These are phyloP conservation scores for Mycena galopus DNA, from an alignment of 768 basidiomycete species.

Conservation along the genomic window DNA sequence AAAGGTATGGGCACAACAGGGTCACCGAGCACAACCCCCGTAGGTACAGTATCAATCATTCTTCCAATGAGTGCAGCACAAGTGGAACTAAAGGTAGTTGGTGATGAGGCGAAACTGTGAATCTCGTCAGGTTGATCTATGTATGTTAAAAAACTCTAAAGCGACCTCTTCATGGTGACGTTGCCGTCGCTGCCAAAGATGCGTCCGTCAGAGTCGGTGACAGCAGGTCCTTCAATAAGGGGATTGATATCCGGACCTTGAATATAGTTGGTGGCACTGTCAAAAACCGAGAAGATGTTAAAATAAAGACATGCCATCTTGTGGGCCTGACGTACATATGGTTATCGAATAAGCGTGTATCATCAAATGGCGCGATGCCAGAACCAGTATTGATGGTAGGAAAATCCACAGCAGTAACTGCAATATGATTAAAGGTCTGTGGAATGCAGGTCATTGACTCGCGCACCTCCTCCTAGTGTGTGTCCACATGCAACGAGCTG, in stretches of 20 bases:
- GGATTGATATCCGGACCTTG: slow-evolving; percentile 24
- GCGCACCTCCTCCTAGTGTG: slow-evolving; percentile 24
- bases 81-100: slow-evolving; percentile 5
- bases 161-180: slow-evolving; percentile 25
- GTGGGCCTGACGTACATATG: slow-evolving; percentile 6
- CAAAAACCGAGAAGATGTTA: neutral
- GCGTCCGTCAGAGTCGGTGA: slow-evolving; percentile 25
- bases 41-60: slow-evolving; percentile 26
- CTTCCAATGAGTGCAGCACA: slow-evolving; percentile 16
- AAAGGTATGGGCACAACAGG: slow-evolving; percentile 26
- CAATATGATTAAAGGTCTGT: neutral
- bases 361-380: slow-evolving; percentile 28
- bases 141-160: neutral
- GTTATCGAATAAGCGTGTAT: slow-evolving; percentile 28
- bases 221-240: slow-evolving; percentile 21
- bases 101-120: slow-evolving; percentile 17
- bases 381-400: slow-evolving; percentile 21
- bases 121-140: neutral
- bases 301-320: neutral
- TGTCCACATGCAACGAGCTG: slow-evolving; percentile 33
- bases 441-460: neutral
- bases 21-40: slow-evolving; percentile 10
- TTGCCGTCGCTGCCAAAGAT: slow-evolving; percentile 35
- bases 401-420: slow-evolving; percentile 20
- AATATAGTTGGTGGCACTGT: slow-evolving; percentile 27